phyloP scores from a whole-genome alignment of 208 protist genomes.

The Wallacemonas sp. region DNA sequence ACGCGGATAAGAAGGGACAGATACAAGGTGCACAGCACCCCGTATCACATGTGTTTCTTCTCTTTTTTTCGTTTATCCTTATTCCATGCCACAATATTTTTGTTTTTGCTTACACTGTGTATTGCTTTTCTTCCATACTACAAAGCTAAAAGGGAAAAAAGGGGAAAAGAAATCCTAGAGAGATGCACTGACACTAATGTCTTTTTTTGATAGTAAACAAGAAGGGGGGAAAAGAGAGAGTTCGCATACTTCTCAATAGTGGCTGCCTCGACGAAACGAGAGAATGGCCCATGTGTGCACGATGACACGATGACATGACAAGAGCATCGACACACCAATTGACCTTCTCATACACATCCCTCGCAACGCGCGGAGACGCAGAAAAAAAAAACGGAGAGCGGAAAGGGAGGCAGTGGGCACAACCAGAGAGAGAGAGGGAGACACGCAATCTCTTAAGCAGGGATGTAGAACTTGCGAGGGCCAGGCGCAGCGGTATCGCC shows the following conservation, averaged over 20 bases:
- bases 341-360: no score
- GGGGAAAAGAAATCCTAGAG: slow-evolving; percentile 18
- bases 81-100: background rate
- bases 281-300: background rate
- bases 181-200: background rate
- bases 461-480: slow-evolving; percentile 79
- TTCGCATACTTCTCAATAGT: background rate
- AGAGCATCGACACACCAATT: no score
- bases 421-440: background rate
- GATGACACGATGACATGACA: no score
- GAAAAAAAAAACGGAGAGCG: no score
- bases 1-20: no score
- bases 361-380: no score
- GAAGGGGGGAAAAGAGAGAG: slow-evolving; percentile 14
- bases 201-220: slow-evolving; percentile 14
- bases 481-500: slow-evolving; percentile 63
- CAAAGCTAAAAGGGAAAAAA: slow-evolving; percentile 25
- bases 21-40: no score
- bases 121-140: slow-evolving; percentile 6
- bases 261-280: background rate
- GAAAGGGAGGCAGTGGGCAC: no score
- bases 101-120: background rate
- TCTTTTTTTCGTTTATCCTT: slow-evolving; percentile 1
- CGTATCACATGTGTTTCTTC: background rate
- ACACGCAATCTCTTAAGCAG: slow-evolving; percentile 32